These are phyloP conservation scores for Cryptosporidium felis DNA, from an alignment of 169 alveolate genomes.

Conservation along the genomic window DNA sequence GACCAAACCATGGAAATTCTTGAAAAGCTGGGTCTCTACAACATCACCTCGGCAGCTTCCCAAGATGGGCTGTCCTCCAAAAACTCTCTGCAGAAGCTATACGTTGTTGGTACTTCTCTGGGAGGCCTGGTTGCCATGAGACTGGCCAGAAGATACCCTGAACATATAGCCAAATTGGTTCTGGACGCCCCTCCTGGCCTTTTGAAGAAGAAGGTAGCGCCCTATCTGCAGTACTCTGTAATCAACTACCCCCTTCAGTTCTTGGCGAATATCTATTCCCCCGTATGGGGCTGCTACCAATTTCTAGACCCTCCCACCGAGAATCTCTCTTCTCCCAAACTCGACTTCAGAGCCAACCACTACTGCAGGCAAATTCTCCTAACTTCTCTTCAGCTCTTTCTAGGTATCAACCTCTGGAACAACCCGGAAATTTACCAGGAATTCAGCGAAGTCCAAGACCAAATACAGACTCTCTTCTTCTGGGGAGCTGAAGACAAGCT, in stretches of 20 bases:
- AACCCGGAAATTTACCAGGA: constrained; percentile 17
- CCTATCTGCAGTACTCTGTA: constrained; percentile 3
- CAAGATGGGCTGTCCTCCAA: background rate
- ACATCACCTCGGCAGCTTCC: background rate
- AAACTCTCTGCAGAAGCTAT: background rate
- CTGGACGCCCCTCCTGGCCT: constrained; percentile 68
- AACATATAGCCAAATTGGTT: constrained; percentile 11
- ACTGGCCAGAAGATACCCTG: constrained; percentile 18
- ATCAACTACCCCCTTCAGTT: constrained; percentile 52
- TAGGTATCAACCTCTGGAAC: constrained; percentile 54
- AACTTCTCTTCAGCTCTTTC: constrained; percentile 35
- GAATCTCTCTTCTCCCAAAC: constrained; percentile 26
- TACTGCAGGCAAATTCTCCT: constrained; percentile 38
- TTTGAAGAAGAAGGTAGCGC: constrained; percentile 30
- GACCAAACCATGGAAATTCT: constrained; percentile 58
- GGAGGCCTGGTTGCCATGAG: constrained; percentile 63
- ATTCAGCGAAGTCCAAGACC: background rate
- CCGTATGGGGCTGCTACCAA: constrained; percentile 53
- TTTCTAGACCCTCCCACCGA: constrained; percentile 56
- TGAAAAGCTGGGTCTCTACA: constrained; percentile 25
- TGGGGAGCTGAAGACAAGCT: constrained; percentile 63
- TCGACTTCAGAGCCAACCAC: constrained; percentile 66
- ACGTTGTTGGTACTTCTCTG: constrained; percentile 50
- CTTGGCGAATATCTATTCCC: constrained; percentile 39
- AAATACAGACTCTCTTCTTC: constrained; percentile 27